Base-by-base conservation (phyloP, 164 flowering plant genomes). In the Annona squamosa region DNA sequence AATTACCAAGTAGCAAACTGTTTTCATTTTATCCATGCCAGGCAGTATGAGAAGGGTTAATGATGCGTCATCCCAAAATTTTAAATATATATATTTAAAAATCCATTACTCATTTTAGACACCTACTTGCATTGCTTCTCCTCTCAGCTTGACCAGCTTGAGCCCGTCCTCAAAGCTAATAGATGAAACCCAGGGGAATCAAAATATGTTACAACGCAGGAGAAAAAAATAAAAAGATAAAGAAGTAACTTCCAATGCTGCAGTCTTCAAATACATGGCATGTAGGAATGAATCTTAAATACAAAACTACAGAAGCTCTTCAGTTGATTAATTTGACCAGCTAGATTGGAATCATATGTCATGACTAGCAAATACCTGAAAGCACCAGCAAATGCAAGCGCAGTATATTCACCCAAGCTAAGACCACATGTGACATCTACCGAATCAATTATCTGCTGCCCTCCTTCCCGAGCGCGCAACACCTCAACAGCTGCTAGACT, bases 371-470 rank as follows among this genome's bases (percentile, higher is more conserved):
- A 37, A 18, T 72, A 96, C 98, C 98, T 90, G 85, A 93, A 93
- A 79, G 99, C 95, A 77, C 94, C 99, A 70, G 99, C 89, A 89
- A 93, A 96, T 80, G 98, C 97, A 75, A 96, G 86, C 72, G 99
- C 99, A 79, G 99, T 95, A 76, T 93, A 96, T 81, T 96, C 99
- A 81, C 99, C 99, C 86, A 96, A 86, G 77, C 99, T 96, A 69
- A 96, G 87, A 72, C 98, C 99, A 77, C 99, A 93, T n/a, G 98
- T 92, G 59, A 96, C 97, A 85, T 96, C 98, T 46, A 89, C 92
- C 59, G 97, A 93, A 77, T 96, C 95, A 78, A 96, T 90, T 77
- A 93, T 91, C 77, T 89, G 89, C 81, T 90, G 97, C 46, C 98
- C 98, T 75, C 97, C 98, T 41, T 93, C 99, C 69, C 91, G 93